These are phyloP conservation scores for Colletotrichum filicis DNA, from an alignment of 2,329 filamentous ascomycete species.

Conservation along the genomic window DNA sequence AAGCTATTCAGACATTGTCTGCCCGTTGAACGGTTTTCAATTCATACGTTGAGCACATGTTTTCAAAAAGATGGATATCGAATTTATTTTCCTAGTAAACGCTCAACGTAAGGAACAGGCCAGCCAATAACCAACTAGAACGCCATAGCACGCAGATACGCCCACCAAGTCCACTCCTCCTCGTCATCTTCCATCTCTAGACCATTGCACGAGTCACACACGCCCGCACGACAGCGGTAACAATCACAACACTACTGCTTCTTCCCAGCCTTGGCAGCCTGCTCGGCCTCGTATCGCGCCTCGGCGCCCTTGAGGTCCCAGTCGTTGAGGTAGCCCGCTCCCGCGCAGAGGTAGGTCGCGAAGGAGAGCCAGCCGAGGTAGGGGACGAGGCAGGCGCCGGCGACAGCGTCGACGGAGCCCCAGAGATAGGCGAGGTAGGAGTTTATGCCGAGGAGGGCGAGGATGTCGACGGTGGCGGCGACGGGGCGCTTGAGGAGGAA, in stretches of 20 bases:
- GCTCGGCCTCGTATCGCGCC: constrained; percentile 39
- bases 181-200: background rate
- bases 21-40: background rate
- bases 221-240: background rate
- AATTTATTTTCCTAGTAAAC: background rate
- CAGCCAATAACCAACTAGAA: background rate
- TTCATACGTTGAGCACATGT: background rate
- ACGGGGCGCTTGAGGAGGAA: constrained; percentile 81
- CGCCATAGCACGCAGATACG: background rate
- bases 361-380: constrained; percentile 90
- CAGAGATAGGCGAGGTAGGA: constrained; percentile 81
- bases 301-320: constrained; percentile 64
- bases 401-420: constrained; percentile 76
- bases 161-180: background rate
- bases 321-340: constrained; percentile 74
- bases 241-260: constrained; percentile 34
- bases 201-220: too few relatives aligned
- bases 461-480: constrained; percentile 79
- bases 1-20: too few relatives aligned
- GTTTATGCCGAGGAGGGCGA: constrained; percentile 77
- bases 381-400: constrained; percentile 80
- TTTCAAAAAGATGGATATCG: background rate
- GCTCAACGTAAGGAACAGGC: background rate
- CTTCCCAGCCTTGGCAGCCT: constrained; percentile 39
- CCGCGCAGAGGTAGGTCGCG: constrained; percentile 84